A percentile compares a stretch with the other conserved stretches of the same genome.
phyloP scores from a whole-genome alignment of 768 basidiomycete genomes.

The Lactarius quietus region DNA sequence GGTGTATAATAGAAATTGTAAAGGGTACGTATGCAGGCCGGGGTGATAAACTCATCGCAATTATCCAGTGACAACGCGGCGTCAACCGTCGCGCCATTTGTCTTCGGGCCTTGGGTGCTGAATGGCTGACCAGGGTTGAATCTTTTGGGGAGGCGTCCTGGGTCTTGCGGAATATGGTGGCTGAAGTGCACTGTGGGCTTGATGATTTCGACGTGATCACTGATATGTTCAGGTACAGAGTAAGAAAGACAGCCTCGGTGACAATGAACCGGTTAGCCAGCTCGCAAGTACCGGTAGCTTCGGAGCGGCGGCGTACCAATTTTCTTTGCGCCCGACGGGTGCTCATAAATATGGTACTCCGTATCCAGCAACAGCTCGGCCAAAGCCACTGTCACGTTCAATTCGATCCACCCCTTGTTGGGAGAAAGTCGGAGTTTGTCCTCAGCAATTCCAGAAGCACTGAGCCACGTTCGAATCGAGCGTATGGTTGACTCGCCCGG shows the following conservation, averaged over 20 bases:
- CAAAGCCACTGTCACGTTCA: slow-evolving; percentile 41
- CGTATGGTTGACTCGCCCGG: slow-evolving; percentile 37
- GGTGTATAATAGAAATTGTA: slow-evolving; percentile 54
- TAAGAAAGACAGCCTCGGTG: slow-evolving; percentile 37
- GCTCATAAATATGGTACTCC: slow-evolving; percentile 41
- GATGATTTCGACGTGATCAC: slow-evolving; percentile 40
- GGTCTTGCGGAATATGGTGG: slow-evolving; percentile 13
- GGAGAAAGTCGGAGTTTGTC: slow-evolving; percentile 35
- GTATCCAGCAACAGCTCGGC: slow-evolving; percentile 43
- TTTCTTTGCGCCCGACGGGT: slow-evolving; percentile 36
- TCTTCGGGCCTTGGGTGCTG: slow-evolving; percentile 25
- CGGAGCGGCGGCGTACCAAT: slow-evolving; percentile 31
- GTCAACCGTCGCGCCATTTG: slow-evolving; percentile 20
- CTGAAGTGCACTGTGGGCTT: slow-evolving; percentile 45
- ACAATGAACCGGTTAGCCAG: background rate
- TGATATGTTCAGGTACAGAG: slow-evolving; percentile 39
- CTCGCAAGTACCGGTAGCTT: background rate
- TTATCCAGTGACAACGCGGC: slow-evolving; percentile 27
- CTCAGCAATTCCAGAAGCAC: slow-evolving; percentile 35
- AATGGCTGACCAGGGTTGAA: slow-evolving; percentile 26
- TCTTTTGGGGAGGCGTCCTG: slow-evolving; percentile 10
- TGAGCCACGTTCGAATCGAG: slow-evolving; percentile 40
- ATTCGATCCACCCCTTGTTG: slow-evolving; percentile 40
- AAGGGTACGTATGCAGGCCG: slow-evolving; percentile 52
- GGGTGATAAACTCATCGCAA: slow-evolving; percentile 47